Percentiles rank a stretch among this genome's conserved stretches.
These are phyloP conservation scores for Bromus sterilis DNA, from an alignment of 176 grass and related monocot genomes.

Conservation along the genomic window DNA sequence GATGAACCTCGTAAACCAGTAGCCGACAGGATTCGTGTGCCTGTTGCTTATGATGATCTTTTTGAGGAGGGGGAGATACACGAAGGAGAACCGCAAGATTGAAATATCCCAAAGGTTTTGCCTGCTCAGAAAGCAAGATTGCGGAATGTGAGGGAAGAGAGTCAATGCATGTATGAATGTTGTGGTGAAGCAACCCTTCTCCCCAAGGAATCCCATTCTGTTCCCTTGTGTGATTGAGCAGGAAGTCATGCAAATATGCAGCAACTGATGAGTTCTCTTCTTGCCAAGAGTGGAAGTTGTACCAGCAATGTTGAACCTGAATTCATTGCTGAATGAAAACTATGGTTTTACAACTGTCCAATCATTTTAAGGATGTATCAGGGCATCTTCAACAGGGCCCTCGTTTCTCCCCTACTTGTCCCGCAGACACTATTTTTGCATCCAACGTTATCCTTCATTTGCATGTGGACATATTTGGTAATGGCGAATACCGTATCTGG, in stretches of 20 bases:
- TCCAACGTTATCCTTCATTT: too few relatives aligned
- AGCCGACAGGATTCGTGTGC: slow-evolving; percentile 65
- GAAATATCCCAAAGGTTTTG: slow-evolving; percentile 11
- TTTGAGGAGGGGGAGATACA: slow-evolving; percentile 94
- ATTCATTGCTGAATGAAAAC: neutral
- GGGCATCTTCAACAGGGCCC: too few relatives aligned
- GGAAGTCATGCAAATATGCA: neutral
- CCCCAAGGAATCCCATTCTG: neutral
- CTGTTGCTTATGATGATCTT: slow-evolving; percentile 81
- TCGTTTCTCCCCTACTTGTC: too few relatives aligned
- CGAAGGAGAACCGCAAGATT: slow-evolving; percentile 21
- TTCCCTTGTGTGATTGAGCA: neutral
- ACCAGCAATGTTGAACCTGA: neutral
- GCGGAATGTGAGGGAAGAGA: neutral
- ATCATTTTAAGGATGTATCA: neutral
- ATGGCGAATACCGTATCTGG: too few relatives aligned
- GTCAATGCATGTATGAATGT: neutral
- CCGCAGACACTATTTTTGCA: too few relatives aligned
- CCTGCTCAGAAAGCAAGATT: neutral
- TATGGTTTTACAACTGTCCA: neutral
- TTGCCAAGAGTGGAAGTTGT: neutral
- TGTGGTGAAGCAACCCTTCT: neutral
- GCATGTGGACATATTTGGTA: too few relatives aligned
- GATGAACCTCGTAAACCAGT: slow-evolving; percentile 41
- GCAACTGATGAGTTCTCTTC: neutral